Base-by-base conservation (phyloP, 805 yeast genomes). In the Brettanomyces nanus region DNA sequence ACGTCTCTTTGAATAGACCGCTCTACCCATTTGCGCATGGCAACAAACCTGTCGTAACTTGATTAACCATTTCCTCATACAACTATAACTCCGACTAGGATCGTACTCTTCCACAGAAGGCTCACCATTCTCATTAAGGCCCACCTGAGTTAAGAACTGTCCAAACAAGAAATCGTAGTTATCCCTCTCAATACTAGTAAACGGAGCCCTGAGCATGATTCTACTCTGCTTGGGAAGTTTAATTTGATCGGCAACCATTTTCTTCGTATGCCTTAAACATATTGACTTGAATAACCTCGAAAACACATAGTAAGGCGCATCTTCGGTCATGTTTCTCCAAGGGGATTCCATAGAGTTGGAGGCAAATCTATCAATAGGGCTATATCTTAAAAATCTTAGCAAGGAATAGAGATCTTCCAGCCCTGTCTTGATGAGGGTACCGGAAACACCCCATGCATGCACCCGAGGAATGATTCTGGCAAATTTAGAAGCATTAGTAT, bases 401-500 rank as follows among this genome's bases (percentile, higher is more conserved):
- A 86, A 67, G 0, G 95, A 81, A 31, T 72, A 75, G 34, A 89
- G 65, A 56, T 90, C 96, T 23, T 66, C 56, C 30, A 83, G 59
- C 28, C 75, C 69, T 44, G 72, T 73, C 45, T 79, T 77, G 13
- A 87, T 80, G 0, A 97, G 95, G 0, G 98, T 92, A 5, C 98
- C 98, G 1, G 95, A 85, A 1, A 89, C 96, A 13, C 95, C 97
- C 97, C 97, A 92, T 0, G 95, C 77, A 60, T 92, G 97, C 33
- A 76, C 73, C 37, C 95, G 67, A 4, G 95, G 90, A 19, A 92
- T 73, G 27, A 84, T 62, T 3, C 83, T 66, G 0, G 95, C 86
- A 40, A 87, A 84, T 40, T 73, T 77, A 17, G 95, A 86, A 2
- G 92, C 85, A 37, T 83, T 74, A 0, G 90, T 74, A 3, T 76